Base-by-base conservation (phyloP, 495 filamentous ascomycete species). In the Aspergillus campestris region DNA sequence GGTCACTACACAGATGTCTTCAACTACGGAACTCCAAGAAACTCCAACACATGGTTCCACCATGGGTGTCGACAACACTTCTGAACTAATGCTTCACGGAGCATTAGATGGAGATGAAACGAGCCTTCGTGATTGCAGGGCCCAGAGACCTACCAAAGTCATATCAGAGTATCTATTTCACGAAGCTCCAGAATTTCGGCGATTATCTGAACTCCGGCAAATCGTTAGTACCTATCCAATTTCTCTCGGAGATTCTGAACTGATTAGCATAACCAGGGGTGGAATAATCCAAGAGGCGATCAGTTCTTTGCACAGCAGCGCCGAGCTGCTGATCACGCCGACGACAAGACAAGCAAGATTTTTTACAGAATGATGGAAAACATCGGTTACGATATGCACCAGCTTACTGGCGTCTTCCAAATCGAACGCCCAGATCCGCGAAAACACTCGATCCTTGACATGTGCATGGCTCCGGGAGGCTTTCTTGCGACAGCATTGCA, bases 391-490 rank as follows among this genome's bases (percentile, higher is more conserved):
- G 60, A 72, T 11, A 52, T 67, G 47, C 44, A 60, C 10, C 7
- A 13, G 7, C 35, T 9, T 8, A 66, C 53, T 34, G 32, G 14
- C 15, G 64, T 44, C 1, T 50, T 67, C 24, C 28, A 31, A 3
- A 44, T 47, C 27, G 34, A 38, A 11, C 9, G 5, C 5, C 12
- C 45, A 8, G 8, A 12, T n/a, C 18, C 40, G 36, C 33, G 15
- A 27, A 34, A 41, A 7, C 44, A 13, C 13, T 8, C n/a, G 11
- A 64, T 76, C 30, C 69, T 82, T 1, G 74, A 82, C 49, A 54
- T 80, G 34, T 80, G 78, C 54, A 73, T 77, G 65, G 79, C 77
- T 0, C 79, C 78, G 1, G 77, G 79, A 7, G 75, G 70, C 3
- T 82, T 73, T 48, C 61, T 69, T 8, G 40, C 49, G 0, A 51